Evolutionary conservation across 345 rosid species (phyloP).

Genomic region (Gossypium thurberi): DNA sequence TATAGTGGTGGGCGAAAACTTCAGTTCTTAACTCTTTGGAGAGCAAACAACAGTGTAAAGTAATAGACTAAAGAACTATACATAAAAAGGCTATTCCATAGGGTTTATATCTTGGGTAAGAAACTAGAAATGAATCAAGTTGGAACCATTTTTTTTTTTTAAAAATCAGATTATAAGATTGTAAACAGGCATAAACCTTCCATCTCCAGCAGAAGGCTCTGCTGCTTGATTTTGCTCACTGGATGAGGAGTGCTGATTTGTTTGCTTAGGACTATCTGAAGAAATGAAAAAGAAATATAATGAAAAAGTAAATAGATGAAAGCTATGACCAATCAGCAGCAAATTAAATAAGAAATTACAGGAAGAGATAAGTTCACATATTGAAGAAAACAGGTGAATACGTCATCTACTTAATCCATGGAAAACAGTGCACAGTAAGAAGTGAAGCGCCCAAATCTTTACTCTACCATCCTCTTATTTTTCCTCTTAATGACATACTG

Average conservation of each 20-base stretch:
- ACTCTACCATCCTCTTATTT: background rate
- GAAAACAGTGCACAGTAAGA: background rate
- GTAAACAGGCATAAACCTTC: conserved; percentile 44
- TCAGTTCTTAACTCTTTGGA: background rate
- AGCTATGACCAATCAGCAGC: background rate
- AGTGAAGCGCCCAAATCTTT: background rate
- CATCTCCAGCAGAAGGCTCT: conserved; percentile 29
- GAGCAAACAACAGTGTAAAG: background rate
- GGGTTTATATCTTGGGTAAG: background rate
- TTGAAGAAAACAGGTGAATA: background rate
- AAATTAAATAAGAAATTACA: background rate
- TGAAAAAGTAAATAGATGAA: conserved; percentile 1
- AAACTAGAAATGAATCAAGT: background rate
- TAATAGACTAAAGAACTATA: background rate
- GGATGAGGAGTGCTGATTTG: background rate
- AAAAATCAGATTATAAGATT: background rate
- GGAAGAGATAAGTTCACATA: background rate
- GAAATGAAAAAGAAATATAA: background rate
- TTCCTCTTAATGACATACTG: background rate
- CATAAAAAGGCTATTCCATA: background rate
- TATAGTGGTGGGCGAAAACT: background rate
- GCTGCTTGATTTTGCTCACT: conserved; percentile 5
- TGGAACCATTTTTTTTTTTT: background rate
- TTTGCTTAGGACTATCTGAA: conserved; percentile 9
- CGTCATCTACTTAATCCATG: background rate